Base-by-base conservation (phyloP, 768 basidiomycete genomes). In the Suillus occidentalis region DNA sequence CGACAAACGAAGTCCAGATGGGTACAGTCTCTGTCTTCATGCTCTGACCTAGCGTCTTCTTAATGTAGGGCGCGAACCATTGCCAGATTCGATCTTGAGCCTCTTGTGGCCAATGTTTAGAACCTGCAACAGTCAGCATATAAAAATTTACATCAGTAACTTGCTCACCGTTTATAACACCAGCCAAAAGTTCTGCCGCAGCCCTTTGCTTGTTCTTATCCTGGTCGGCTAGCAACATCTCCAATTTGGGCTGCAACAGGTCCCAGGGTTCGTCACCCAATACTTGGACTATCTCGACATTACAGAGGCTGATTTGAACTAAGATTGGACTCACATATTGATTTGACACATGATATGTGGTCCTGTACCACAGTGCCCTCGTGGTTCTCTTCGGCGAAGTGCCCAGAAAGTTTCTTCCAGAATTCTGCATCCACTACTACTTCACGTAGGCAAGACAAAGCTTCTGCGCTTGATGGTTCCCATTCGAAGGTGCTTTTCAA, bases 181-280 rank as follows among this genome's bases (percentile, higher is more conserved):
- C 90, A 3, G 90, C 91, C 9, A 95, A 73, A 61, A 95, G 81
- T 75, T 97, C 95, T 6, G 93, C 93, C 10, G 92, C 89, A 3
- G 92, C 94, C 37, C 95, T 83, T 72, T 94, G 94, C 77, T 94
- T 93, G 77, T 96, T 90, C 65, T 92, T 89, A 67, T 92, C 88
- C 66, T 89, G 86, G 70, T 92, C 85, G 10, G 76, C 74, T 22
- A 94, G 78, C n/a, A 91, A 76, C 39, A 81, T 81, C 62, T 89
- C 88, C 43, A 94, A 72, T 1, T 85, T 83, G 0, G 88, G 87
- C 65, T 80, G 83, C 65, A 93, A 78, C 0, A 81, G 81, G 62
- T 85, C 81, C 62, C 90, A n/a, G 91, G 82, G 64, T 61, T 72
- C 84, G 56, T 75, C 79, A 53, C 90, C 85, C 7, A 93, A 78